A percentile compares a stretch with the other conserved stretches of the same genome.
These are phyloP conservation scores for Luzula sylvatica DNA, from an alignment of 176 grass and related monocot genomes.

Conservation along the genomic window DNA sequence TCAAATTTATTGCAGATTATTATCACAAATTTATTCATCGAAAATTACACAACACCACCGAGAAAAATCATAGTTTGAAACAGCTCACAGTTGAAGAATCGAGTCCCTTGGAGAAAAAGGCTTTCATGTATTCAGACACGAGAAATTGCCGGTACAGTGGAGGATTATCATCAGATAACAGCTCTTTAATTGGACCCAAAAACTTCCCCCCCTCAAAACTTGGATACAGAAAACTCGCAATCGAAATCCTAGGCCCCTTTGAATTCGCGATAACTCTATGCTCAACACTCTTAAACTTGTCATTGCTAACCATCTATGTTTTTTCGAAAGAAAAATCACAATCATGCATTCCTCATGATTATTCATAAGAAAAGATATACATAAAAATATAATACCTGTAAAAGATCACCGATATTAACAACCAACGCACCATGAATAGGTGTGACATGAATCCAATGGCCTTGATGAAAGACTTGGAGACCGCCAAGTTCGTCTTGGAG, in stretches of 20 bases:
- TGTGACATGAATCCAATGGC: not conserved
- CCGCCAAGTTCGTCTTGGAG: conserved; percentile 21
- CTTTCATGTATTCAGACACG: conserved; percentile 1
- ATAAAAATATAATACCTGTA: conserved; percentile 12
- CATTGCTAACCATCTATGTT: conserved; percentile 21
- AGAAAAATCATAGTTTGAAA: conserved; percentile 14
- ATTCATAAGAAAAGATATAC: not conserved
- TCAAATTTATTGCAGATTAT: too few relatives aligned
- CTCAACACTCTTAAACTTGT: conserved; percentile 15
- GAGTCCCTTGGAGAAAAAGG: not conserved
- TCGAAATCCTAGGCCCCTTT: conserved; percentile 13
- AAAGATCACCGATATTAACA: conserved; percentile 25
- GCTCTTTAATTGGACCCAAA: conserved; percentile 22
- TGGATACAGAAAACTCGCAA: conserved; percentile 1
- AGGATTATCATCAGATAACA: conserved; percentile 16
- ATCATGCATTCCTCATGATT: not conserved
- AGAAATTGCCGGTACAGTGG: conserved; percentile 12
- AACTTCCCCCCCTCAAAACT: not conserved
- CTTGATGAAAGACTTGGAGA: conserved; percentile 17
- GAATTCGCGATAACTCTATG: conserved; percentile 16
- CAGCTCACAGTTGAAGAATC: not conserved
- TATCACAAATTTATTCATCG: too few relatives aligned
- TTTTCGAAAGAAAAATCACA: not conserved
- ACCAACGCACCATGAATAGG: conserved; percentile 5
- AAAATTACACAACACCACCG: not conserved